Base-by-base conservation (phyloP, 495 filamentous ascomycete genomes). In the Physcia stellaris region DNA sequence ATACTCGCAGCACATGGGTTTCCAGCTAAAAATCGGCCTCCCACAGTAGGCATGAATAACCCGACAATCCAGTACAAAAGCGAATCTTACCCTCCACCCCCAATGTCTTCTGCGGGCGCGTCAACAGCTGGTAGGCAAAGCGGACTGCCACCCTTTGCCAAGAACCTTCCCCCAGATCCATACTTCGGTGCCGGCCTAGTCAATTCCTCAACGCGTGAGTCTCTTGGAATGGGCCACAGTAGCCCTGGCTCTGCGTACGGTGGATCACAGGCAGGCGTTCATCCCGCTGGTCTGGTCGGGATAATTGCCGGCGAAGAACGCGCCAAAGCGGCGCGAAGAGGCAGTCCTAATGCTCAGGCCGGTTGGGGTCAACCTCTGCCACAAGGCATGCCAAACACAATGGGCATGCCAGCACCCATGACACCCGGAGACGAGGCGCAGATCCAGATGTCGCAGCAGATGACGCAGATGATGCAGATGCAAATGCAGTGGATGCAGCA, bases 1-100 rank as follows among this genome's bases (percentile, higher is more conserved):
- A 88, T 96, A 49, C 62, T 96, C 22, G 77, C 81, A 34, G 86
- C 85, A 7, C 88, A 96, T 55, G 90, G 90, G 15, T 98, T 98
- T 50, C 90, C 90, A 3, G 78, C 73, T 49, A 84, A 75, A 57
- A 80, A 75, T 45, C 73, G 83, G 22, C 81, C 85, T 9, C 88
- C 90, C 2, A 82, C 70, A 28, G 68, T 64, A 28, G 73, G 64
- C 35, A 86, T 83, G 10, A 66, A 63, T 21, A 39, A 13, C n/a
- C 33, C 33, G 4, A 5, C 20, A 20, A 47, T 53, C 19, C 47
- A 44, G 35, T 53, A 50, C 28, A 44, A 43, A 17, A 53, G 50
- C 41, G 52, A 50, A 26, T 41, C 51, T n/a, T 54, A 54, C 36
- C 51, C 51, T 17, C 51, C 44, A 27, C 67, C 66, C 19, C 49